Evolutionary conservation across 169 alveolate genomes (phyloP).

Genomic region (Plasmodium sp.): DNA sequence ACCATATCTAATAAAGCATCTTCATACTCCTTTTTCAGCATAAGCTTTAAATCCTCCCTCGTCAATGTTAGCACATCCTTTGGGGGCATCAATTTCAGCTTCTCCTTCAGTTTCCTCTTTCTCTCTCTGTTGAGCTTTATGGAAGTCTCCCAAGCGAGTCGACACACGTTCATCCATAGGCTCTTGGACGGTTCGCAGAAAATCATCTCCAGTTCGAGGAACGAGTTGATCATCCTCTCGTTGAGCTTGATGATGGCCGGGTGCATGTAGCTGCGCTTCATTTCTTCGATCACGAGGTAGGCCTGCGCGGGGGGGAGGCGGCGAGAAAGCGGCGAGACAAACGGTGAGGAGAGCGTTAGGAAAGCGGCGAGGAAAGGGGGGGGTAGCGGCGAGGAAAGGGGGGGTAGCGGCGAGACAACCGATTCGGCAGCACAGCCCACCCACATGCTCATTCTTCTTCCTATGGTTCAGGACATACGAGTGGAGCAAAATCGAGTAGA

Average conservation of each 20-base stretch:
- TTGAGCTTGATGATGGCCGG: slow-evolving; percentile 87
- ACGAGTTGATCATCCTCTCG: slow-evolving; percentile 83
- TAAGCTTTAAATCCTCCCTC: slow-evolving; percentile 39
- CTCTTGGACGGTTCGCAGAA: slow-evolving; percentile 83
- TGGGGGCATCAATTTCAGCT: slow-evolving; percentile 37
- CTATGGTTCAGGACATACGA: slow-evolving; percentile 82
- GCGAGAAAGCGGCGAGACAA: neutral
- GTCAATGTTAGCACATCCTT: slow-evolving; percentile 63
- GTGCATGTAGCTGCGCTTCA: slow-evolving; percentile 85
- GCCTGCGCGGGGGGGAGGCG: slow-evolving; percentile 71
- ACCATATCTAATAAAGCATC: slow-evolving; percentile 34
- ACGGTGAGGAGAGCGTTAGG: neutral
- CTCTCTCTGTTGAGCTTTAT: slow-evolving; percentile 69
- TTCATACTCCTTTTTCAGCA: slow-evolving; percentile 63
- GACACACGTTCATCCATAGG: slow-evolving; percentile 82
- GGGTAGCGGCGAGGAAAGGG: neutral
- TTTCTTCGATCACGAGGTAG: slow-evolving; percentile 87
- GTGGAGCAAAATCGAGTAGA: slow-evolving; percentile 85
- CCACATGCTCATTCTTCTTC: slow-evolving; percentile 79
- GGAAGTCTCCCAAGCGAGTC: slow-evolving; percentile 83
- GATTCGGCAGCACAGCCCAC: neutral
- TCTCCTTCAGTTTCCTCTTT: slow-evolving; percentile 54
- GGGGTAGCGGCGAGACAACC: neutral
- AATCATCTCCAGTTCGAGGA: slow-evolving; percentile 83
- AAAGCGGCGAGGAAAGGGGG: neutral